These are phyloP conservation scores for Phlyctochytrium arcticum DNA, from an alignment of 192 early-diverging fungal species.

Conservation along the genomic window DNA sequence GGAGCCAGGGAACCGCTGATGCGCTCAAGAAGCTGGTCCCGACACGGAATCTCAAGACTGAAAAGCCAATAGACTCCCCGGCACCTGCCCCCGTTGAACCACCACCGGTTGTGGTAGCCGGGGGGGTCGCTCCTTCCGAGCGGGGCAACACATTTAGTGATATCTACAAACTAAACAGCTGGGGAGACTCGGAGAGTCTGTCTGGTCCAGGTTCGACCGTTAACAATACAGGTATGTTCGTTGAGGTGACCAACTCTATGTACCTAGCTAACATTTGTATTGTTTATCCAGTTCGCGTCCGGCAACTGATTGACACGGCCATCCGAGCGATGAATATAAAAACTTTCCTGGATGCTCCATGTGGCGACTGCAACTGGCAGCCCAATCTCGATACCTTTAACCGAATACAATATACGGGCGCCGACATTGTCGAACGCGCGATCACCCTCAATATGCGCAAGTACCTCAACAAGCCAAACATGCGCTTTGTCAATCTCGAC, in stretches of 20 bases:
- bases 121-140: too few species aligned
- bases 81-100: too few species aligned
- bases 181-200: background rate
- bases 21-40: too few species aligned
- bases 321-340: background rate
- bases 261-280: background rate
- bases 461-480: conserved; percentile 16
- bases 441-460: conserved; percentile 15
- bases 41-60: too few species aligned
- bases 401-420: conserved; percentile 16
- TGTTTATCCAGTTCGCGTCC: background rate
- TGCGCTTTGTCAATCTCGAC: conserved; percentile 19
- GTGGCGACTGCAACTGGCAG: conserved; percentile 33
- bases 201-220: background rate
- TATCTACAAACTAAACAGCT: background rate
- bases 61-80: too few species aligned
- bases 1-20: too few species aligned
- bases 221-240: background rate
- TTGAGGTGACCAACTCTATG: background rate
- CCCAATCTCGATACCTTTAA: conserved; percentile 10
- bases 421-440: conserved; percentile 15
- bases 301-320: background rate
- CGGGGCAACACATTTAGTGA: background rate
- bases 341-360: conserved; percentile 24
- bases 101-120: too few species aligned